Conservation (phyloP, 768 basidiomycete genomes). For the Lentinula sp. region DNA sequence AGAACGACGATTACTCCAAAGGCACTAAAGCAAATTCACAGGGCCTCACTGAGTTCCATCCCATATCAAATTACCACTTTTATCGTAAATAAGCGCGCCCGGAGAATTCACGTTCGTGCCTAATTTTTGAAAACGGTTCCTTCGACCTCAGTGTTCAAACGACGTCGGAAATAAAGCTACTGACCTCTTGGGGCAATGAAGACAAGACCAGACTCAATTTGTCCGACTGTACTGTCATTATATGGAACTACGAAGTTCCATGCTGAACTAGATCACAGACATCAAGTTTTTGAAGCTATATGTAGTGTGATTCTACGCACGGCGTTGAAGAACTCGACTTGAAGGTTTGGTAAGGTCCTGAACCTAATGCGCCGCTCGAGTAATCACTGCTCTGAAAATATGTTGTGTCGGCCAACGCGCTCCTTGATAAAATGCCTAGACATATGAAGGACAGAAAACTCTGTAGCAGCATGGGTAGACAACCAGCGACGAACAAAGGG, state of each 20-base stretch:
- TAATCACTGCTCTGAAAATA: conserved; percentile 3
- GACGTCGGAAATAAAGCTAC: background rate
- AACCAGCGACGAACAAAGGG: background rate
- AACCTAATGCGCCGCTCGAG: background rate
- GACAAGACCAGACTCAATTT: background rate
- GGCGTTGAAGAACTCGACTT: conserved; percentile 1
- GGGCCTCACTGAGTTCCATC: background rate
- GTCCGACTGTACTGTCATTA: background rate
- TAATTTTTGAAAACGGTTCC: background rate
- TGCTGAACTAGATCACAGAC: background rate
- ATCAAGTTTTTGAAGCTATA: background rate
- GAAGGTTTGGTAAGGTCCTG: background rate
- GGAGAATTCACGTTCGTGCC: background rate
- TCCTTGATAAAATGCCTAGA: background rate
- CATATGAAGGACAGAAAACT: background rate
- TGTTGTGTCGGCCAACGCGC: background rate
- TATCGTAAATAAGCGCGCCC: background rate
- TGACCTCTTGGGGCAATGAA: conserved; percentile 5
- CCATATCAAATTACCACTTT: conserved; percentile 1
- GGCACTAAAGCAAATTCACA: no score
- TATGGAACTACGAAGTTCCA: conserved; percentile 4
- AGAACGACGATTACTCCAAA: background rate
- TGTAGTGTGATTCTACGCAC: background rate
- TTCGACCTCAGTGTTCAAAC: background rate
- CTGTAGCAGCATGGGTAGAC: background rate